phyloP scores from a whole-genome alignment of 176 grass and related monocot species.

The Olyra latifolia region DNA sequence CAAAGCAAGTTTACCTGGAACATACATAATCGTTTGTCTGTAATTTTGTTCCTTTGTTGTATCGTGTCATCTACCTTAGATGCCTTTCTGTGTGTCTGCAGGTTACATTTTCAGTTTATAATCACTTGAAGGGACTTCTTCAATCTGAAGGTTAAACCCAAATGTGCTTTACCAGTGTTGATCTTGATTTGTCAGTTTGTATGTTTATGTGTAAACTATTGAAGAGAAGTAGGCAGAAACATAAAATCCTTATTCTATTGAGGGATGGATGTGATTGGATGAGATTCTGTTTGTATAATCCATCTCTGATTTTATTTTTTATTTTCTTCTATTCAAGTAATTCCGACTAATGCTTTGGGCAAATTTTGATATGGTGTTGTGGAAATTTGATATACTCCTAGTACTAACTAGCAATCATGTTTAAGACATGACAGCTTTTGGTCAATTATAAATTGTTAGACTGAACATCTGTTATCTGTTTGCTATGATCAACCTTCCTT shows the following conservation, averaged over 20 bases:
- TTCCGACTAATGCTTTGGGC: not conserved
- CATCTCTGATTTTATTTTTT: not conserved
- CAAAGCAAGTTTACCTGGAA: not conserved
- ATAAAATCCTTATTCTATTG: not conserved
- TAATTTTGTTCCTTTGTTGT: not conserved
- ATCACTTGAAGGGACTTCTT: conserved; percentile 66
- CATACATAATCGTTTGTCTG: not conserved
- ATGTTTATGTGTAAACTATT: not conserved
- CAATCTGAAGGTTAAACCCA: conserved; percentile 51
- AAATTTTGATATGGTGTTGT: not conserved
- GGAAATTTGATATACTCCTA: not conserved
- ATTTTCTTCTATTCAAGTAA: not conserved
- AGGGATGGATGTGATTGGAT: not conserved
- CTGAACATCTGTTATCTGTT: not conserved
- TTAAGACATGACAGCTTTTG: not conserved
- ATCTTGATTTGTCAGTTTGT: conserved; percentile 2
- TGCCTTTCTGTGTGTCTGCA: conserved; percentile 31
- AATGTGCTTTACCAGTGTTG: not conserved
- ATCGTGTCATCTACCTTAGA: not conserved
- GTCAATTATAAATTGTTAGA: not conserved
- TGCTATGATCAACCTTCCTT: not conserved
- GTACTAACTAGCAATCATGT: not conserved
- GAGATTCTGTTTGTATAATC: not conserved
- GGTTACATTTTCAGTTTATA: conserved; percentile 89
- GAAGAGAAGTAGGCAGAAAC: not conserved